Percentiles rank a stretch among this genome's conserved stretches.
Conservation (phyloP, 1,284 basidiomycete genomes). For the Rhodotorula glutinis region DNA sequence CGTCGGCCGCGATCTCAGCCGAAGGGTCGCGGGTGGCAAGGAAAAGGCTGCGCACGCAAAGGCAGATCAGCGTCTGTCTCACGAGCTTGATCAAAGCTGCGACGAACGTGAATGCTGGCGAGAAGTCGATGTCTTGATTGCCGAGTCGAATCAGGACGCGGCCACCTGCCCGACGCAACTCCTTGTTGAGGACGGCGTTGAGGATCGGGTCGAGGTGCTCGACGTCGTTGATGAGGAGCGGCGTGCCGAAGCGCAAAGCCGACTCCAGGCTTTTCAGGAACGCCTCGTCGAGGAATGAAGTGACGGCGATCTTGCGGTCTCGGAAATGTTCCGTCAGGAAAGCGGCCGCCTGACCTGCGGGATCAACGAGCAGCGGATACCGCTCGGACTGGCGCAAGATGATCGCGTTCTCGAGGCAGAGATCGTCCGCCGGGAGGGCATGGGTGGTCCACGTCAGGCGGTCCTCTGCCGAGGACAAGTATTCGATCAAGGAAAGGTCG, state of each 20-base stretch:
- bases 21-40: slow-evolving; percentile 95
- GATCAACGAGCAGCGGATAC: slow-evolving; percentile 97
- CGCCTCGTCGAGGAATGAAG: slow-evolving; percentile 96
- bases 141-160: slow-evolving; percentile 96
- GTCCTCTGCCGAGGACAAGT: slow-evolving; percentile 95
- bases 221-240: slow-evolving; percentile 94
- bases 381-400: slow-evolving; percentile 98
- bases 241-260: slow-evolving; percentile 97
- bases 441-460: slow-evolving; percentile 94
- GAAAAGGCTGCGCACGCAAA: slow-evolving; percentile 64
- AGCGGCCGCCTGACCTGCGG: slow-evolving; percentile 94
- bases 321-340: slow-evolving; percentile 94
- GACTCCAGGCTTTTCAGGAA: slow-evolving; percentile 98
- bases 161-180: slow-evolving; percentile 81
- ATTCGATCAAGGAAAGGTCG: slow-evolving; percentile 89
- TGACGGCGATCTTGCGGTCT: slow-evolving; percentile 94
- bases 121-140: slow-evolving; percentile 99
- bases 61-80: not conserved
- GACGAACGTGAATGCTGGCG: slow-evolving; percentile 78
- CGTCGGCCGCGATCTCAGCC: slow-evolving; percentile 95
- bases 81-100: too few species aligned
- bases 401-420: slow-evolving; percentile 97
- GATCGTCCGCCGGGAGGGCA: slow-evolving; percentile 86
- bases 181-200: slow-evolving; percentile 95
- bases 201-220: slow-evolving; percentile 97